Conservation (phyloP, 176 grass and related monocot species). For the Aegilops umbellulata region DNA sequence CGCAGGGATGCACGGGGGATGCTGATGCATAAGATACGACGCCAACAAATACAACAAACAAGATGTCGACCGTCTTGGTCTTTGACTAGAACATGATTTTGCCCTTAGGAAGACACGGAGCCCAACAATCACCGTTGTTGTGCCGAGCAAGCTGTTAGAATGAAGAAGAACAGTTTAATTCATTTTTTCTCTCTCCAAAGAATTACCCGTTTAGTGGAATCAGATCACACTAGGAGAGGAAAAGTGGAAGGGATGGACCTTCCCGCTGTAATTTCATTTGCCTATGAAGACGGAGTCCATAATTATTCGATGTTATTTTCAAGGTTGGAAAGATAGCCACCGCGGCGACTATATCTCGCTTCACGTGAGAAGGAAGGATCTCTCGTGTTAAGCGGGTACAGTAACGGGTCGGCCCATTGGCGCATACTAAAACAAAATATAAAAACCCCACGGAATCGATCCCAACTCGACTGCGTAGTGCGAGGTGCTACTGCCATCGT, state of each 20-base stretch:
- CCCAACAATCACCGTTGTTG: background rate
- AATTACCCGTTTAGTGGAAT: background rate
- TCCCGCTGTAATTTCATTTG: constrained; percentile 41
- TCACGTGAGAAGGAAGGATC: too few relatives aligned
- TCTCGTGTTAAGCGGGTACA: too few relatives aligned
- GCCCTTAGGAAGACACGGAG: background rate
- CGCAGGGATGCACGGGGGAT: too few relatives aligned
- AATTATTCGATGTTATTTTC: too few relatives aligned
- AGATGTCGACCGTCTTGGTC: background rate
- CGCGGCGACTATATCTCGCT: too few relatives aligned
- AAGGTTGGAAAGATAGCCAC: too few relatives aligned
- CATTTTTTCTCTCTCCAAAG: background rate
- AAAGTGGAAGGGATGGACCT: constrained; percentile 8
- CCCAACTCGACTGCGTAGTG: too few relatives aligned
- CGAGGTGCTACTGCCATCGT: too few relatives aligned
- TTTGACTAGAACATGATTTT: background rate
- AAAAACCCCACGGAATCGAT: too few relatives aligned
- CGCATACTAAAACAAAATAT: too few relatives aligned
- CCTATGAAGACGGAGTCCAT: constrained; percentile 31
- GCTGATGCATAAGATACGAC: too few relatives aligned
- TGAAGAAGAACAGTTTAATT: background rate
- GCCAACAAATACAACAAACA: background rate
- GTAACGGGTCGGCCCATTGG: too few relatives aligned
- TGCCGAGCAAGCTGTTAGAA: constrained; percentile 15
- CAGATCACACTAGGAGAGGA: background rate